Evolutionary conservation across 768 basidiomycete genomes (phyloP).

Genomic region (Suillus sp.): DNA sequence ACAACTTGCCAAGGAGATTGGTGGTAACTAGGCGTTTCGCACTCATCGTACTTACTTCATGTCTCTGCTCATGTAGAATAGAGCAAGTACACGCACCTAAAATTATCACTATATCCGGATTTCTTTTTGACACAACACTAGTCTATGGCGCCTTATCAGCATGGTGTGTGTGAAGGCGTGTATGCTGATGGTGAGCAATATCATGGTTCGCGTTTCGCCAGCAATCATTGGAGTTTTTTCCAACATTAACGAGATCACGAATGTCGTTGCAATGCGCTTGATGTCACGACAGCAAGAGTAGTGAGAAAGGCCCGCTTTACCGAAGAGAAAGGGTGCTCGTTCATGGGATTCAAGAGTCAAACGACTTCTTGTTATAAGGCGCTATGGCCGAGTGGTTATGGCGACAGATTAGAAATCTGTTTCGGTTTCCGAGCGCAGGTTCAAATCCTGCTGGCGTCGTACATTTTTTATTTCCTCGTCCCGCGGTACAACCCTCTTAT

Average conservation of each 20-base stretch:
- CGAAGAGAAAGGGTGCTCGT: neutral
- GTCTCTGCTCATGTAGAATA: conserved; percentile 14
- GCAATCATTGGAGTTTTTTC: neutral
- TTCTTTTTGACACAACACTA: neutral
- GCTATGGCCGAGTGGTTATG: conserved; percentile 82
- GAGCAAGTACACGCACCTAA: conserved; percentile 16
- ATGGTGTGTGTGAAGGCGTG: neutral
- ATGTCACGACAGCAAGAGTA: neutral
- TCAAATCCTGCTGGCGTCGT: conserved; percentile 69
- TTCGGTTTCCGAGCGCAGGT: conserved; percentile 72
- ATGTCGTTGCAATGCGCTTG: neutral
- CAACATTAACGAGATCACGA: neutral
- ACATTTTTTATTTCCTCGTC: conserved; percentile 13
- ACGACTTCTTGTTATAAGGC: conserved; percentile 39
- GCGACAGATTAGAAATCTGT: conserved; percentile 80
- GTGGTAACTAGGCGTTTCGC: conserved; percentile 37
- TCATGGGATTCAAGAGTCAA: too few species aligned
- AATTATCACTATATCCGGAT: conserved; percentile 11
- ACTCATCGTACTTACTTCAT: conserved; percentile 10
- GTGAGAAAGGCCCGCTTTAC: too few species aligned
- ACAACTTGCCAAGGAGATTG: conserved; percentile 94
- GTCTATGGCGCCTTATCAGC: neutral
- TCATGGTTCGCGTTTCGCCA: neutral
- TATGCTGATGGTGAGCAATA: neutral
- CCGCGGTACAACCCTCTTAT: too few species aligned